Base-by-base conservation (phyloP, 495 filamentous ascomycete genomes). In the Aspergillus hancockii region DNA sequence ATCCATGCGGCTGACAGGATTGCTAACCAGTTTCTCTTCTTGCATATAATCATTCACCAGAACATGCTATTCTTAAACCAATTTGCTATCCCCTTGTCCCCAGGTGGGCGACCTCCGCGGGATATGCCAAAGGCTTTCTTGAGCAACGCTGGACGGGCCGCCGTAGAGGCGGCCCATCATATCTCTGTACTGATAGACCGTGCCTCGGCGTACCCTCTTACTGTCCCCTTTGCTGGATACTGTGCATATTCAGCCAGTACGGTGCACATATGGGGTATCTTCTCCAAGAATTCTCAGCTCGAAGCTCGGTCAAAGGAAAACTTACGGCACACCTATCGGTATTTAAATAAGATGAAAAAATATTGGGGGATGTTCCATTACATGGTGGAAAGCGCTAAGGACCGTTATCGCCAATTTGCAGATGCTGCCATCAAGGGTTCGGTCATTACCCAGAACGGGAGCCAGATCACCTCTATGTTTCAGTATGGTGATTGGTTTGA, bases 401-500 rank as follows among this genome's bases (percentile, higher is more conserved):
- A 94, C 57, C 86, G 94, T 57, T 98, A 95, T 71, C 84, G 87
- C 51, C 87, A 88, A 31, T 93, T 91, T 67, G 88, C 91, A 30
- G 92, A 97, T 73, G 88, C 89, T 31, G 83, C 87, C 25, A 74
- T 76, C 54, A 74, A 72, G 52, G 76, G 73, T 30, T 69, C 74
- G 28, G 66, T 72, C 22, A 74, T 83, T 51, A 79, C 75, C 55
- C 79, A 84, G 52, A 73, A 85, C 40, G 85, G 84, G 21, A 83
- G 62, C 19, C 60, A 67, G 4, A 58, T 73, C 12, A 75, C 83
- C 1, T 74, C 77, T 13, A 90, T 97, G 70, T 93, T 97, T 76
- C 93, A 97, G 67, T 98, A 98, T 64, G 93, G 93, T 36, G 94
- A 98, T 72, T 98, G 94, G 94, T 97, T 97, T 67, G 86, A 93